phyloP scores from a whole-genome alignment of 805 yeast species.

The Brettanomyces sp. region DNA sequence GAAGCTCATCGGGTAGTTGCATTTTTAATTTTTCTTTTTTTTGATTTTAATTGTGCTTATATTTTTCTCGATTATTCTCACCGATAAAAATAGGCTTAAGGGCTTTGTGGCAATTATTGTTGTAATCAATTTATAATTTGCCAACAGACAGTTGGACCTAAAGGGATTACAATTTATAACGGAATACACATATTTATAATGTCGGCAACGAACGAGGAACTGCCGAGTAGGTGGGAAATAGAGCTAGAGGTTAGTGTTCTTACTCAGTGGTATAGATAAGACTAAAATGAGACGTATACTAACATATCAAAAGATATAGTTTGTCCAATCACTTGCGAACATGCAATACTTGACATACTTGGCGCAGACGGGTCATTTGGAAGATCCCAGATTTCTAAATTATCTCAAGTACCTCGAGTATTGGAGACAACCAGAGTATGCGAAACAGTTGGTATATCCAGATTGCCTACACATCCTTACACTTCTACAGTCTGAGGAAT shows the following conservation, averaged over 20 bases:
- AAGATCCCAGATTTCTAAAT: slow-evolving; percentile 60
- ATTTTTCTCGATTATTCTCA: too few species aligned
- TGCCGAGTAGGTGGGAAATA: slow-evolving; percentile 82
- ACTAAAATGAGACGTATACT: neutral
- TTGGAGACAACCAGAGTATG: slow-evolving; percentile 70
- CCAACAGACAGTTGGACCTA: too few species aligned
- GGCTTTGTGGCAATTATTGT: too few species aligned
- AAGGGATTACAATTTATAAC: too few species aligned
- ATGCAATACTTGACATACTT: slow-evolving; percentile 78
- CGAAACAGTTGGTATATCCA: slow-evolving; percentile 71
- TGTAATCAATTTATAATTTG: too few species aligned
- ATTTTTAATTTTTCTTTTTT: too few species aligned
- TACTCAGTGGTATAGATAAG: too few species aligned
- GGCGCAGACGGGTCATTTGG: slow-evolving; percentile 74
- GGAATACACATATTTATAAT: too few species aligned
- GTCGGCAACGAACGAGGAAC: slow-evolving; percentile 15
- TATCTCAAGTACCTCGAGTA: slow-evolving; percentile 77
- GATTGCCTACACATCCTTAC: slow-evolving; percentile 78
- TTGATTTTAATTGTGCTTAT: too few species aligned
- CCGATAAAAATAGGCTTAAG: too few species aligned
- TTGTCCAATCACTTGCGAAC: slow-evolving; percentile 87
- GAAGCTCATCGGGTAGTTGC: too few species aligned
- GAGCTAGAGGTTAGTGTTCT: slow-evolving; percentile 56
- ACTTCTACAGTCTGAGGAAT: slow-evolving; percentile 43
- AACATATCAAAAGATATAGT: slow-evolving; percentile 28